Conservation (phyloP, 257 asterid species). For the Jacaranda copaia region DNA sequence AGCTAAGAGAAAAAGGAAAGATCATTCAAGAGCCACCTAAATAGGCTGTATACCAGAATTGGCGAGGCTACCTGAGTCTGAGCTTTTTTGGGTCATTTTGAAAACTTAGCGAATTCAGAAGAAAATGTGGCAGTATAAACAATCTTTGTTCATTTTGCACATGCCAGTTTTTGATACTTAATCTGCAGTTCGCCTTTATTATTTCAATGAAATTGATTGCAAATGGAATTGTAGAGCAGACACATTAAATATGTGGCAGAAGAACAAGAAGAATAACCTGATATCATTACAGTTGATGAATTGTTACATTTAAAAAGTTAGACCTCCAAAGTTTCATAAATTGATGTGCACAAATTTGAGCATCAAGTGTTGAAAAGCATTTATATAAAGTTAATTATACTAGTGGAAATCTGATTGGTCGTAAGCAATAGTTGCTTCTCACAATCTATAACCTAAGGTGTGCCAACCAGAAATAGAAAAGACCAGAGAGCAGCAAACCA, state of each 20-base stretch:
- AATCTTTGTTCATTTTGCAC: conserved; percentile 13
- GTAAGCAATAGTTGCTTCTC: too few species aligned
- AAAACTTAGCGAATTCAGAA: conserved; percentile 3
- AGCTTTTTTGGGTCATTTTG: conserved; percentile 3
- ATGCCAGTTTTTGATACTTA: conserved; percentile 16
- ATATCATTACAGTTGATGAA: too few species aligned
- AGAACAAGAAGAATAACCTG: not conserved
- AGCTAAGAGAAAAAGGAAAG: conserved; percentile 72
- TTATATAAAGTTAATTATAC: too few species aligned
- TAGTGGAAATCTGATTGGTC: too few species aligned
- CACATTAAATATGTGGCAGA: not conserved
- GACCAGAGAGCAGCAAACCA: too few species aligned
- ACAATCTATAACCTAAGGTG: too few species aligned
- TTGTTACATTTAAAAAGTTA: too few species aligned
- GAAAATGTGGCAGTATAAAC: conserved; percentile 22
- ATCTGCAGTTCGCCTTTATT: conserved; percentile 1
- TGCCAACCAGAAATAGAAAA: too few species aligned
- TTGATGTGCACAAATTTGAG: too few species aligned
- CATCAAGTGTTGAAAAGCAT: too few species aligned
- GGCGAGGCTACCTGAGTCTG: not conserved
- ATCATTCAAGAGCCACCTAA: conserved; percentile 48
- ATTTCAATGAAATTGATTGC: not conserved
- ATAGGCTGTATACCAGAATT: conserved; percentile 29
- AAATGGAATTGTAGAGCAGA: not conserved
- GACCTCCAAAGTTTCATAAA: too few species aligned